phyloP scores from a whole-genome alignment of 225 moss, liverwort and hornwort species.

The Physcomitrium patens region DNA sequence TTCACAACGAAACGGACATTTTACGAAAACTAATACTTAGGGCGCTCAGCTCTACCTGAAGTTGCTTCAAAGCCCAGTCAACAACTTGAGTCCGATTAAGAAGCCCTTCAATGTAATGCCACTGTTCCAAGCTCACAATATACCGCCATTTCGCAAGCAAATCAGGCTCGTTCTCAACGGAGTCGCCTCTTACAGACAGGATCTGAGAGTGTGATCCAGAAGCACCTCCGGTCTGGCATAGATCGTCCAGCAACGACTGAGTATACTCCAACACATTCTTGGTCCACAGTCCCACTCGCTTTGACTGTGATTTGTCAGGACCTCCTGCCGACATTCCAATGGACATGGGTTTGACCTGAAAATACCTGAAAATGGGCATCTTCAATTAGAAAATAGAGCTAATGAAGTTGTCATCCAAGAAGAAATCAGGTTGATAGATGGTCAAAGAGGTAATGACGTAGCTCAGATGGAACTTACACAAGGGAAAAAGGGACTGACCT shows the following conservation, averaged over 20 bases:
- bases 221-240: conserved; percentile 61
- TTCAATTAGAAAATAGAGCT: no score
- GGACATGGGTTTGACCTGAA: conserved; percentile 87
- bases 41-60: conserved; percentile 57
- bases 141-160: conserved; percentile 81
- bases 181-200: conserved; percentile 39
- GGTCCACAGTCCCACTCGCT: conserved; percentile 95
- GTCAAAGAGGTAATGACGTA: neutral
- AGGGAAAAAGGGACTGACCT: conserved; percentile 43
- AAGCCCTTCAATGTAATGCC: conserved; percentile 96
- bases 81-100: conserved; percentile 85
- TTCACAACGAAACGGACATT: neutral
- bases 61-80: conserved; percentile 94
- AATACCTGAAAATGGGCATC: neutral
- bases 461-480: conserved; percentile 9
- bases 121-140: conserved; percentile 82
- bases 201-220: conserved; percentile 46
- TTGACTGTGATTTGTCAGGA: conserved; percentile 93
- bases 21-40: conserved; percentile 11
- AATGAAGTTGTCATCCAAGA: neutral
- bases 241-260: conserved; percentile 81
- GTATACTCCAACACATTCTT: conserved; percentile 89
- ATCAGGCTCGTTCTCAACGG: conserved; percentile 58
- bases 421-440: conserved; percentile 15
- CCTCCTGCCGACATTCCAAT: conserved; percentile 96